Base-by-base conservation (phyloP, 2,329 filamentous ascomycete genomes). In the Aurifilum marmelostoma region DNA sequence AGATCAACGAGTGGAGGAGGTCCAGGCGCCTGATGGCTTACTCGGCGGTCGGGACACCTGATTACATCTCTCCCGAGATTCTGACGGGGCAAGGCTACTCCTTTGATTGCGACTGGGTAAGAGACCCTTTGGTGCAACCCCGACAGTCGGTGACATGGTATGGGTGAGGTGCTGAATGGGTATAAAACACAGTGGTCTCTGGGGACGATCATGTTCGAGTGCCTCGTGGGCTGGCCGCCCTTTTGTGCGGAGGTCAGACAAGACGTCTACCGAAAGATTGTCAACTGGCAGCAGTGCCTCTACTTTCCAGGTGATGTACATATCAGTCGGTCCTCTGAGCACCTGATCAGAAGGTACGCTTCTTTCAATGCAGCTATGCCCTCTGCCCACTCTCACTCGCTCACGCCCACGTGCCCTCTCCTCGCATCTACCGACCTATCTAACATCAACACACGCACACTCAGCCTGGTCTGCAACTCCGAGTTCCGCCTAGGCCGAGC, bases 131-230 rank as follows among this genome's bases (percentile, higher is more conserved):
- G 7, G 39, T n/a, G 32, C 21, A 32, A 34, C 21, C 43, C 21
- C 43, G 9, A 47, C 7, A 47, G 21, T 21, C 18, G 43, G 18
- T n/a, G 0, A 21, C 11, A 37, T 24, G 11, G 16, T n/a, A 64
- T 52, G n/a, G 27, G n/a, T n/a, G 50, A 32, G 9, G 9, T 24
- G 58, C 62, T 69, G 21, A 69, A 32, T 12, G 34, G 5, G 27
- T 2, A 2, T 27, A 37, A 52, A 63, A 14, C 18, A 12, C 24
- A 70, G 91, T 94, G 92, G 92, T 92, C 89, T 65, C 85, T 93
- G 39, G 92, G 92, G 70, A 92, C 92, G 37, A 94, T 94, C 79
- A 93, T 94, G 91, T 94, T 94, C 75, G 92, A 94, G 77, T 94
- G 91, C 78, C 84, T 94, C 72, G 91, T 94, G 74, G 92, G 92